phyloP scores from a whole-genome alignment of 495 filamentous ascomycete genomes.

The Immersiella caudata region DNA sequence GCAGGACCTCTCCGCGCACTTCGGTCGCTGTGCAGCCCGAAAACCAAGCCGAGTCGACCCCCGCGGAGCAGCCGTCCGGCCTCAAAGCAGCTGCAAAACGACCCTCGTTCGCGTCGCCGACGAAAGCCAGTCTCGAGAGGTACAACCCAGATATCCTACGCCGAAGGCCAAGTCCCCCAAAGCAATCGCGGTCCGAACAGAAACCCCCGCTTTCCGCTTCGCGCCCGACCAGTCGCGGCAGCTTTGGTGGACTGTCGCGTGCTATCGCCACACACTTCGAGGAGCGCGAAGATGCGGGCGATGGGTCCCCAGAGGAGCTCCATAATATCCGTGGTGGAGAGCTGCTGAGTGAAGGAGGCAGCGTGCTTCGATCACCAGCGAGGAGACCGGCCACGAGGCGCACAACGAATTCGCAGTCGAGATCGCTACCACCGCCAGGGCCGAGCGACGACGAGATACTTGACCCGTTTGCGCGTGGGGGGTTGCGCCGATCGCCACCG shows the following conservation, averaged over 20 bases:
- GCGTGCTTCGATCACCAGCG: constrained; percentile 43
- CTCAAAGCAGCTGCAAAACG: constrained; percentile 31
- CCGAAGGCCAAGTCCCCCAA: constrained; percentile 43
- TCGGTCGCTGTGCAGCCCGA: constrained; percentile 35
- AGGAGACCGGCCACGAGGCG: constrained; percentile 28
- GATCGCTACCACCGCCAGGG: constrained; percentile 44
- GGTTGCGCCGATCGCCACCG: constrained; percentile 36
- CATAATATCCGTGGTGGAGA: background rate
- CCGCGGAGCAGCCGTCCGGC: constrained; percentile 16
- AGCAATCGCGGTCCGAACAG: constrained; percentile 36
- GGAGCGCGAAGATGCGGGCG: constrained; percentile 20
- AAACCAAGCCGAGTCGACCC: constrained; percentile 17
- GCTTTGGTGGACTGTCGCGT: constrained; percentile 3
- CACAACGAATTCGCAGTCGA: constrained; percentile 40
- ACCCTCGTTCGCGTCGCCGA: constrained; percentile 68
- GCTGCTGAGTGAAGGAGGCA: constrained; percentile 17
- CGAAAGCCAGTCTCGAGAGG: constrained; percentile 63
- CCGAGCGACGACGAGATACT: constrained; percentile 47
- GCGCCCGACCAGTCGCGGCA: constrained; percentile 32
- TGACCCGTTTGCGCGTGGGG: constrained; percentile 45
- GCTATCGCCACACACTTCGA: constrained; percentile 3
- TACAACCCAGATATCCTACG: constrained; percentile 63
- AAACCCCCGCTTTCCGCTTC: constrained; percentile 32
- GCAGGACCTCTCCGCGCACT: constrained; percentile 59
- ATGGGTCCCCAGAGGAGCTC: background rate